Evolutionary conservation across 2,329 filamentous ascomycete species (phyloP), one percentile per base, ranked within the genome.

Genomic region (Trichophyton schoenleinii): DNA sequence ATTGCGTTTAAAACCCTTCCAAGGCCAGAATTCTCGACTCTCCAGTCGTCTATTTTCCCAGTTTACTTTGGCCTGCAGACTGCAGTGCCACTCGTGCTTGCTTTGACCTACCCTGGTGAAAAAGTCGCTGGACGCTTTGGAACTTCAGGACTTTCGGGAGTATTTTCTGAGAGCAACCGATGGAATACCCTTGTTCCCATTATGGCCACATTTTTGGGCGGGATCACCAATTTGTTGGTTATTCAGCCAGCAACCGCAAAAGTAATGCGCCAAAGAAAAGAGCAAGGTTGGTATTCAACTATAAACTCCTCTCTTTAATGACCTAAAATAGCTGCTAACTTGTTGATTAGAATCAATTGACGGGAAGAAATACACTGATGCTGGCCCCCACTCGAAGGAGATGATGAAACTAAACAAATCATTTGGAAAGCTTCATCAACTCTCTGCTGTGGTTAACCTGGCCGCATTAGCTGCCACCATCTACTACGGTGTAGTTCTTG

Each of bases 21-120:
- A 28, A 84, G 89, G 28, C 83, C 89, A 0, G 84, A 89, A 71
- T 97, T 99, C 78, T 84, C 87, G 28, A 80, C 84, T 18, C 82
- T 96, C 36, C 92, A 96, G 75, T 81, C 84, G 66, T 83, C 83
- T 65, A 83, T 91, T 60, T 96, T 96, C 77, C 75, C 75, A 7
- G 81, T 89, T 68, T 99, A 95, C 79, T 97, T 97, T 73, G 79
- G 83, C 53, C 78, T 97, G 62, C 92, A 97, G 76, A 86, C 89
- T 3, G 80, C 81, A 4, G 78, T 92, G 0, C 89, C 94, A 0
- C 73, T 87, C 15, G 70, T 89, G 22, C 78, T 96, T 18, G 86
- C 87, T 20, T 71, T 95, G 61, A 96, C 92, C 3, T 92, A 89
- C 70, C 91, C 91, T 4, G 85, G 83, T n/a, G 80, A 80, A 67